phyloP scores from a whole-genome alignment of 208 protist genomes.

The Porcisia deanei region DNA sequence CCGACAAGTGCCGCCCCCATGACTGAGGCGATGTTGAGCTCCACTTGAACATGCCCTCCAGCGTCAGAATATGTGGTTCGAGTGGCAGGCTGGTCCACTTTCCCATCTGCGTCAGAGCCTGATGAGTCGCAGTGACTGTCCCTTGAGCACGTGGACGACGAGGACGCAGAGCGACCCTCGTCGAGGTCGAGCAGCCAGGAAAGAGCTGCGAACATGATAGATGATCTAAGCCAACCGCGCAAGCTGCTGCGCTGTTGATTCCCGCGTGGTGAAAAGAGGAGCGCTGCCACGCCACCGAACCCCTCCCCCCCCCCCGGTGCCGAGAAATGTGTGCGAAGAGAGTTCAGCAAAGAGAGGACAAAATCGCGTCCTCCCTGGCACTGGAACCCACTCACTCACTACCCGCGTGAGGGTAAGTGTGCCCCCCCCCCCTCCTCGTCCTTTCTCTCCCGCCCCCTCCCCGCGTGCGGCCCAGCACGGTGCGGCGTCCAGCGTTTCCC shows the following conservation, averaged over 20 bases:
- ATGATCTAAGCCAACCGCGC: not conserved
- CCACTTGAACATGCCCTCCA: slow-evolving; percentile 9
- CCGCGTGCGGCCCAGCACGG: too few relatives aligned
- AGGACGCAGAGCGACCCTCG: not conserved
- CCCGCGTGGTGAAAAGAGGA: not conserved
- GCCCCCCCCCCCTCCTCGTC: not conserved
- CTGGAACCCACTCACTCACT: not conserved
- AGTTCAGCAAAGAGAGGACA: not conserved
- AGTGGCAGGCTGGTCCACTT: not conserved
- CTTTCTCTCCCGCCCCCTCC: too few relatives aligned
- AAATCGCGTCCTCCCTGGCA: not conserved
- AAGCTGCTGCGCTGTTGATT: not conserved
- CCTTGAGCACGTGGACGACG: slow-evolving; percentile 6
- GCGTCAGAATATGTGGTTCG: slow-evolving; percentile 10
- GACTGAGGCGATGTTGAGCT: slow-evolving; percentile 9
- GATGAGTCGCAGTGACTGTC: slow-evolving; percentile 3
- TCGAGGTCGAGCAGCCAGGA: slow-evolving; percentile 31
- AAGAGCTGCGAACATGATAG: slow-evolving; percentile 17
- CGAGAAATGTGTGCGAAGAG: not conserved
- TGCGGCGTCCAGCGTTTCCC: too few relatives aligned
- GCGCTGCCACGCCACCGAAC: not conserved
- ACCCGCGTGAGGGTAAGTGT: not conserved
- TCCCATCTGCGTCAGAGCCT: not conserved
- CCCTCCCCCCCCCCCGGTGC: not conserved
- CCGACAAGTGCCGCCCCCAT: not conserved